Evolutionary conservation across 1,284 basidiomycete genomes (phyloP).

Genomic region (Tetrapyrgos nigripes): DNA sequence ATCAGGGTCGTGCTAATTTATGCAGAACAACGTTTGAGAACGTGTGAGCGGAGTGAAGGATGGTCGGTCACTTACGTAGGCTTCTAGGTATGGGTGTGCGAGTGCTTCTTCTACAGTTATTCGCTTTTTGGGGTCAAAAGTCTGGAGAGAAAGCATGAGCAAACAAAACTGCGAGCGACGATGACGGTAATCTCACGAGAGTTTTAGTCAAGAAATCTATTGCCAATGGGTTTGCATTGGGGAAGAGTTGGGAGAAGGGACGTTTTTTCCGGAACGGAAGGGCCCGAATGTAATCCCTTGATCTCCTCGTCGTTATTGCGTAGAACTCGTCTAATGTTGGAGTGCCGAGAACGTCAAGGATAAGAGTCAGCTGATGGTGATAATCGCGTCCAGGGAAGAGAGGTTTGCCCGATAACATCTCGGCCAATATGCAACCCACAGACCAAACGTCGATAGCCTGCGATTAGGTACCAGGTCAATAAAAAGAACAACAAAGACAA

Average conservation of each 20-base stretch:
- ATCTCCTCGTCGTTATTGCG: constrained; percentile 85
- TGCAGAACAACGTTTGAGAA: neutral
- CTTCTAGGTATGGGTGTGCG: constrained; percentile 92
- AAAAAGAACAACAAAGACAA: neutral
- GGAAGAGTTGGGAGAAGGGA: constrained; percentile 69
- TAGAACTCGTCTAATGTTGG: constrained; percentile 93
- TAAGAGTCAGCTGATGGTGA: constrained; percentile 92
- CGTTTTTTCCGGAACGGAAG: constrained; percentile 81
- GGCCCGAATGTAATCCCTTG: constrained; percentile 89
- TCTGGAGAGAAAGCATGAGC: constrained; percentile 75
- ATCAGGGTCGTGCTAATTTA: constrained; percentile 81
- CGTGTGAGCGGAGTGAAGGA: neutral
- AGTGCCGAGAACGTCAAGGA: constrained; percentile 92
- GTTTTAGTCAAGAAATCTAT: constrained; percentile 93
- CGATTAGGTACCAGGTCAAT: neutral
- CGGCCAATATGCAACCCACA: constrained; percentile 95
- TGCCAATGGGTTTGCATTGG: constrained; percentile 85
- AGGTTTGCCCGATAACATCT: constrained; percentile 95
- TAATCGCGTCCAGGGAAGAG: constrained; percentile 97
- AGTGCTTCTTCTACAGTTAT: constrained; percentile 92
- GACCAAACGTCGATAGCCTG: constrained; percentile 90
- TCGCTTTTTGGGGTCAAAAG: constrained; percentile 91
- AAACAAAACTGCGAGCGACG: constrained; percentile 38
- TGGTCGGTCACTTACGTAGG: constrained; percentile 67
- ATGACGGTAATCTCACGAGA: constrained; percentile 59